A percentile compares a stretch with the other conserved stretches of the same genome.
phyloP scores from a whole-genome alignment of 805 yeast species.

The Suhomyces kilbournensis region DNA sequence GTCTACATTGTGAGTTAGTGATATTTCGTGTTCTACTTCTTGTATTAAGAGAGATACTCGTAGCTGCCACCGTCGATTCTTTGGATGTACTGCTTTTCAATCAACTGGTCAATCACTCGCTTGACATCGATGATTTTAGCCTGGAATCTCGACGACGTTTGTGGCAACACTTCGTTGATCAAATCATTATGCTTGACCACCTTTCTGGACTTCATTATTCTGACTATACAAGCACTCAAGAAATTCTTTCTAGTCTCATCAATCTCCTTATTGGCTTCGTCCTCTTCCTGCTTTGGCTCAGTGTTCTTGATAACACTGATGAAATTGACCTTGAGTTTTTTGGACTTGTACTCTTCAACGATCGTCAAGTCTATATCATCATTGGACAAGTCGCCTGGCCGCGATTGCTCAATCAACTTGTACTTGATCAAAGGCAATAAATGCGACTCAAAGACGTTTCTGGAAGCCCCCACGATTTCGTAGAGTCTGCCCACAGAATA shows the following conservation, averaged over 20 bases:
- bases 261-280: slow-evolving; percentile 74
- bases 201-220: slow-evolving; percentile 95
- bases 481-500: slow-evolving; percentile 59
- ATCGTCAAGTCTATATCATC: slow-evolving; percentile 60
- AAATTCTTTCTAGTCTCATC: slow-evolving; percentile 83
- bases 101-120: slow-evolving; percentile 76
- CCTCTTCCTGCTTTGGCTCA: slow-evolving; percentile 66
- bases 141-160: slow-evolving; percentile 75
- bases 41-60: slow-evolving; percentile 67
- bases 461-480: slow-evolving; percentile 65
- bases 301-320: slow-evolving; percentile 51
- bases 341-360: slow-evolving; percentile 79
- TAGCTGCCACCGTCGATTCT: slow-evolving; percentile 74
- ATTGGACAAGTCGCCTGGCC: slow-evolving; percentile 48
- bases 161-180: slow-evolving; percentile 84
- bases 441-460: slow-evolving; percentile 68
- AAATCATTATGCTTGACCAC: slow-evolving; percentile 72
- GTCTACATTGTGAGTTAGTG: no score
- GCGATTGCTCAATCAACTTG: slow-evolving; percentile 65
- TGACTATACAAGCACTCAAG: slow-evolving; percentile 88
- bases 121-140: slow-evolving; percentile 87
- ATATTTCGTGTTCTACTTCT: no score
- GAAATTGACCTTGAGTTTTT: slow-evolving; percentile 80
- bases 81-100: slow-evolving; percentile 81
- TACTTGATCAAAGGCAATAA: slow-evolving; percentile 76